Evolutionary conservation across 169 alveolate genomes (phyloP), one percentile per base, ranked within the genome.

Genomic region (Plasmodium inui): DNA sequence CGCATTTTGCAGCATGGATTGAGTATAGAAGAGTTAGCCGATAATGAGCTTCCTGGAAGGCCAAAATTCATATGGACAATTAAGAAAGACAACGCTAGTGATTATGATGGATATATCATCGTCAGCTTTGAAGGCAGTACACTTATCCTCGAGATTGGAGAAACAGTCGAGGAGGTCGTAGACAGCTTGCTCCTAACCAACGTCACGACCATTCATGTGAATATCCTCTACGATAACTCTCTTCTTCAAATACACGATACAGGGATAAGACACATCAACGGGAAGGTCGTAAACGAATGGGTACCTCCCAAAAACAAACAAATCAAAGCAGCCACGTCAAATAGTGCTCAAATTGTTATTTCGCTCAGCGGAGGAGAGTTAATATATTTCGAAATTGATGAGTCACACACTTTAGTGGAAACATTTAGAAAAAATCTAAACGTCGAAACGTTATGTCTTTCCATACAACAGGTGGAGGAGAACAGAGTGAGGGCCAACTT

Each of bases 31-130:
- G 99, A 99, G 96, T 93, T 99, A 94, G 99, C 99, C 4, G 98
- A 95, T 84, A 96, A 98, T 76, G 99, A 98, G 89, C 97, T 99
- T 76, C 99, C 99, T 6, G 99, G 99, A 0, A 96, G 98, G 71
- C 99, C 99, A 12, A 95, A 97, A 72, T 99, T 98, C 41, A 98
- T 99, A 26, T 99, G 99, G 99, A 97, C 99, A 8, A 72, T 99
- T 44, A 98, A 98, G 92, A 96, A 96, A 83, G 96, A 96, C n/a
- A 94, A 89, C 55, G 95, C 95, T 39, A 90, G 96, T 76, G 95
- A 92, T 19, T 92, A 94, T 83, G 97, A 95, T 86, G 98, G 98
- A 90, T 99, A 94, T 96, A 99, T 99, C 78, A 96, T 99, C 39
- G 98, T 99, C 22, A 97, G 99, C 37, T 99, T 99, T 95, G 97